These are phyloP conservation scores for Pseudogymnoascus pannorum DNA, from an alignment of 2,329 filamentous ascomycete genomes.

Conservation along the genomic window DNA sequence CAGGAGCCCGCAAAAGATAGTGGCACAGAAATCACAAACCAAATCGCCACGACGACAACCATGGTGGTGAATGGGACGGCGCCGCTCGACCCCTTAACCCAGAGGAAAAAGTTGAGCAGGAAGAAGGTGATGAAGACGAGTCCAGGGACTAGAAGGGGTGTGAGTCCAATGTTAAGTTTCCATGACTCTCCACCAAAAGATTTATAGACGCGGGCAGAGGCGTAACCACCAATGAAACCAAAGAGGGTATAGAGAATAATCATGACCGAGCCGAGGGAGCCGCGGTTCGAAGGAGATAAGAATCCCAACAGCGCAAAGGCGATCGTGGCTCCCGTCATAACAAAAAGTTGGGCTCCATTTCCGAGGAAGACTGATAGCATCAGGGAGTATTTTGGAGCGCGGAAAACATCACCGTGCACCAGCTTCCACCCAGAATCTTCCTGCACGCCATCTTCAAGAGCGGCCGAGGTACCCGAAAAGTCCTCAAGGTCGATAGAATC, in stretches of 20 bases:
- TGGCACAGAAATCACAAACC: slow-evolving; percentile 94
- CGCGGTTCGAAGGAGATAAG: slow-evolving; percentile 90
- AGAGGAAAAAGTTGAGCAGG: slow-evolving; percentile 90
- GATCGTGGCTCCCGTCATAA: slow-evolving; percentile 95
- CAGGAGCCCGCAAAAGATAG: slow-evolving; percentile 85
- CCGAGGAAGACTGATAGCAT: slow-evolving; percentile 82
- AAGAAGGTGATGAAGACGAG: slow-evolving; percentile 87
- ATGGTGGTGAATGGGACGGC: slow-evolving; percentile 96
- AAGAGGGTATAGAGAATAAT: slow-evolving; percentile 90
- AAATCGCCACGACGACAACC: slow-evolving; percentile 86
- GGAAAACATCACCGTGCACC: slow-evolving; percentile 95
- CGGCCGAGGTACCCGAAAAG: slow-evolving; percentile 67
- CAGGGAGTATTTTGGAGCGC: slow-evolving; percentile 73
- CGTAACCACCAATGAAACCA: slow-evolving; percentile 86
- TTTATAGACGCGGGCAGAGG: slow-evolving; percentile 88
- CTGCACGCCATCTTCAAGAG: slow-evolving; percentile 83
- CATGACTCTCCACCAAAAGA: slow-evolving; percentile 84
- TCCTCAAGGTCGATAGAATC: slow-evolving; percentile 89
- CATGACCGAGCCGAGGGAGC: slow-evolving; percentile 87
- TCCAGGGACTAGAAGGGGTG: slow-evolving; percentile 76
- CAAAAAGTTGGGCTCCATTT: slow-evolving; percentile 92
- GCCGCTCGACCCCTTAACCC: slow-evolving; percentile 85
- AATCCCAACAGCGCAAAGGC: slow-evolving; percentile 89
- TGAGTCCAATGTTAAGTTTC: slow-evolving; percentile 88
- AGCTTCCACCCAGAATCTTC: slow-evolving; percentile 99